A percentile compares a stretch with the other conserved stretches of the same genome.
phyloP scores from a whole-genome alignment of 306 rosid genomes.

The Chamaecrista fasciculata region DNA sequence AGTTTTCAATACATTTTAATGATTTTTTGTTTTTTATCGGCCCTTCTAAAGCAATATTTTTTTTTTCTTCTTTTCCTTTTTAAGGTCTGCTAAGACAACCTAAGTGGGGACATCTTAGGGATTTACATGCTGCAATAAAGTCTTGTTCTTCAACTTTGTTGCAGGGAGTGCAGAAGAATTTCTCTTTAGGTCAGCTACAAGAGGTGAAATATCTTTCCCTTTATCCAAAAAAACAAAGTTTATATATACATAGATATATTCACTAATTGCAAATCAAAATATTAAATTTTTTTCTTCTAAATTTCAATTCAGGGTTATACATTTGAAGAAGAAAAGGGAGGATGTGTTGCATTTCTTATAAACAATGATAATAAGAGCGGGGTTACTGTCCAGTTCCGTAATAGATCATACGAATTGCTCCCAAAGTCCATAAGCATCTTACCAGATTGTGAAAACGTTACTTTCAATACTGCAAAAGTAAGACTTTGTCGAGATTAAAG shows the following conservation, averaged over 20 bases:
- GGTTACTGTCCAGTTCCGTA: constrained; percentile 48
- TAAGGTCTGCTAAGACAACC: constrained; percentile 73
- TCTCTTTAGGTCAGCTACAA: constrained; percentile 54
- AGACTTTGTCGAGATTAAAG: background rate
- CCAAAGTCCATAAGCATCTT: constrained; percentile 71
- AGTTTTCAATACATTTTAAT: too few relatives aligned
- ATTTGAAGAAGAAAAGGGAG: constrained; percentile 51
- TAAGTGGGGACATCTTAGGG: constrained; percentile 70
- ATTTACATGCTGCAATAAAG: constrained; percentile 56
- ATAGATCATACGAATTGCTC: constrained; percentile 40
- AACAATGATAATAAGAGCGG: constrained; percentile 38
- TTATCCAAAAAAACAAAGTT: background rate
- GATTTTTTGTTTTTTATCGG: too few relatives aligned
- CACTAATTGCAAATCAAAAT: background rate
- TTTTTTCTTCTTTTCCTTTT: background rate
- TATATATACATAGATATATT: background rate
- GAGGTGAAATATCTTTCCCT: constrained; percentile 36
- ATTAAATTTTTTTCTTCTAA: background rate
- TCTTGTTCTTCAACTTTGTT: constrained; percentile 57
- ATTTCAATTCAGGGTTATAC: constrained; percentile 45
- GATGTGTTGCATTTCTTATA: constrained; percentile 63
- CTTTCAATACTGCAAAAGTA: constrained; percentile 65
- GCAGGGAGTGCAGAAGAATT: constrained; percentile 47
- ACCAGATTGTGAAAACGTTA: constrained; percentile 53
- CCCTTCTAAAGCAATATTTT: too few relatives aligned